Evolutionary conservation across 352 stramenopile genomes (phyloP), one percentile per base, ranked within the genome.

Genomic region (Phytophthora uliginosa): DNA sequence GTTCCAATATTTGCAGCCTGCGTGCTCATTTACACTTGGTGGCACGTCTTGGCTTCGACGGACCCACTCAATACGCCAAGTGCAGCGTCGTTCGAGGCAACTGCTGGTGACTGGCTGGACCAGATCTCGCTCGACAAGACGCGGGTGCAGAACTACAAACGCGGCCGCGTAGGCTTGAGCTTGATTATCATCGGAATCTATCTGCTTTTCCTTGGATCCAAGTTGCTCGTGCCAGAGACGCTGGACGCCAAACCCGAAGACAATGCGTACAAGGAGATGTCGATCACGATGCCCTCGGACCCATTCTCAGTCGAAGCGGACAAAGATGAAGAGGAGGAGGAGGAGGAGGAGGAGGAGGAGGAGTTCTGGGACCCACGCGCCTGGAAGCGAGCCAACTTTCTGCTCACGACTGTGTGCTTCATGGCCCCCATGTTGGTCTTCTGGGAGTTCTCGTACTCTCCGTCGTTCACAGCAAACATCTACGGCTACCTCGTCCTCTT

Each of bases 401-500:
- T 99, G 38, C 83, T 97, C 33, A 82, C 84, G 10, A 92, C 89
- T 1, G 63, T 98, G n/a, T 79, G 69, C 18, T 89, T 98, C 64
- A 89, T 98, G 81, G 78, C 81, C 33, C 64, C 91, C 17, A 79
- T 99, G 58, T 80, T 99, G n/a, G 80, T 97, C 45, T 82, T 98
- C n/a, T 98, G 94, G 84, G 98, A 99, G 75, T 99, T 99, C 69
- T 98, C 93, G 9, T 99, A 99, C 84, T 99, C 95, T 26, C 65
- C 87, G 18, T 69, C 76, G 20, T 99, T 99, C 65, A 95, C 93
- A 9, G 78, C 83, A 42, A 92, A 98, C 63, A 97, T 98, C 59
- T 98, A 98, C 73, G 73, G 77, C 22, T 97, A 97, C 54, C 84
- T 98, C 34, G 66, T 98, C 10, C 60, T 86, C n/a, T 97, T 98